A percentile compares a stretch with the other conserved stretches of the same genome.
Evolutionary conservation across 306 rosid genomes (phyloP).

Genomic region (Quercus berberidifolia): DNA sequence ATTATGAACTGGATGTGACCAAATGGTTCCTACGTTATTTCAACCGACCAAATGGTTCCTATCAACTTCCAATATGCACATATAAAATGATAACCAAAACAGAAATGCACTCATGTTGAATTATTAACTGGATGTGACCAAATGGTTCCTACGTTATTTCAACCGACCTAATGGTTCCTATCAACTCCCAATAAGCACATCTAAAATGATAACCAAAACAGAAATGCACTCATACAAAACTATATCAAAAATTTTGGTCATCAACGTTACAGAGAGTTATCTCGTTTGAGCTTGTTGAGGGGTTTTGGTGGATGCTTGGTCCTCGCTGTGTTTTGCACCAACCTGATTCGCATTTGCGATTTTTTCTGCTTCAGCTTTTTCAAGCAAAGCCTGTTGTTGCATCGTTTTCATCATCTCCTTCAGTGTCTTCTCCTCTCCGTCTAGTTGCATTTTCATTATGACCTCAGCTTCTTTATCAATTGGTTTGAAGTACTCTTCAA

Average conservation of each 20-base stretch:
- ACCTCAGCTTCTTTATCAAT: slow-evolving; percentile 75
- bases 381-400: slow-evolving; percentile 61
- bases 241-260: slow-evolving; percentile 1
- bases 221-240: neutral
- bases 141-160: too few relatives aligned
- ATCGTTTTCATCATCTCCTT: slow-evolving; percentile 63
- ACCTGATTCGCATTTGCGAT: slow-evolving; percentile 12
- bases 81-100: neutral
- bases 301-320: slow-evolving; percentile 28
- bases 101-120: neutral
- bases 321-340: slow-evolving; percentile 22
- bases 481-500: slow-evolving; percentile 90
- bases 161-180: too few relatives aligned
- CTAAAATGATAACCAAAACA: neutral
- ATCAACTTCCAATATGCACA: neutral
- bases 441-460: slow-evolving; percentile 66
- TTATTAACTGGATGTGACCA: too few relatives aligned
- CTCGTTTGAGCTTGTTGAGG: slow-evolving; percentile 38
- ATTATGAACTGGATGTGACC: too few relatives aligned
- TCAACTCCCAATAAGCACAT: neutral
- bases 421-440: slow-evolving; percentile 65
- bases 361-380: slow-evolving; percentile 42
- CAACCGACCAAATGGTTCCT: too few relatives aligned
- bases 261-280: slow-evolving; percentile 9
- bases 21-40: too few relatives aligned